Evolutionary conservation across 257 asterid genomes (phyloP).

Genomic region (Datura wrightii): DNA sequence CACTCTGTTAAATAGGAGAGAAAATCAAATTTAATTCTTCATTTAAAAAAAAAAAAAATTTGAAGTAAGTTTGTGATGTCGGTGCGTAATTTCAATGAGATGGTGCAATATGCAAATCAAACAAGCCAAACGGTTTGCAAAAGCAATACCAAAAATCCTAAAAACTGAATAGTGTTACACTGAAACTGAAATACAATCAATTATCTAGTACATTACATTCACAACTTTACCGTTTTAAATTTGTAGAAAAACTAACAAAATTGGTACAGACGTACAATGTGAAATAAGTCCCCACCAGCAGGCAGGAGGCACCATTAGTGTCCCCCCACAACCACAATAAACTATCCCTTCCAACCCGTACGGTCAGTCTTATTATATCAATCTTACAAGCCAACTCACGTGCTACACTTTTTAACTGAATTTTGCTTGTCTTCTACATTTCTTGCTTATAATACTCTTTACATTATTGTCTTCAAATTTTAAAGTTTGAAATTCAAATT

Average conservation of each 20-base stretch:
- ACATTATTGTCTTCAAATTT: background rate
- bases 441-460: background rate
- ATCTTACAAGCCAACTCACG: constrained; percentile 25
- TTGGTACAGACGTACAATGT: background rate
- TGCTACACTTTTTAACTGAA: constrained; percentile 13
- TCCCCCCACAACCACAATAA: background rate
- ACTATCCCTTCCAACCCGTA: background rate
- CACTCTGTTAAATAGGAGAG: too few species aligned
- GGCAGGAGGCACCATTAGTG: background rate
- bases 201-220: background rate
- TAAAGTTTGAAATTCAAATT: constrained; percentile 13
- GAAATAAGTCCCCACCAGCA: constrained; percentile 26
- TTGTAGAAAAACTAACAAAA: background rate
- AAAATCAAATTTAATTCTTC: too few species aligned
- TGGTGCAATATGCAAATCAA: too few species aligned
- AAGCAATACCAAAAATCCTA: background rate
- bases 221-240: background rate
- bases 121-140: background rate
- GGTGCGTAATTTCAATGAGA: too few species aligned
- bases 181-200: background rate
- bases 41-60: too few species aligned
- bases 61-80: too few species aligned
- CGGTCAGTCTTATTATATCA: constrained; percentile 1
- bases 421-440: constrained; percentile 19
- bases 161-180: background rate